Evolutionary conservation across 2,329 filamentous ascomycete genomes (phyloP).

Genomic region (Talaromyces verruculosus): DNA sequence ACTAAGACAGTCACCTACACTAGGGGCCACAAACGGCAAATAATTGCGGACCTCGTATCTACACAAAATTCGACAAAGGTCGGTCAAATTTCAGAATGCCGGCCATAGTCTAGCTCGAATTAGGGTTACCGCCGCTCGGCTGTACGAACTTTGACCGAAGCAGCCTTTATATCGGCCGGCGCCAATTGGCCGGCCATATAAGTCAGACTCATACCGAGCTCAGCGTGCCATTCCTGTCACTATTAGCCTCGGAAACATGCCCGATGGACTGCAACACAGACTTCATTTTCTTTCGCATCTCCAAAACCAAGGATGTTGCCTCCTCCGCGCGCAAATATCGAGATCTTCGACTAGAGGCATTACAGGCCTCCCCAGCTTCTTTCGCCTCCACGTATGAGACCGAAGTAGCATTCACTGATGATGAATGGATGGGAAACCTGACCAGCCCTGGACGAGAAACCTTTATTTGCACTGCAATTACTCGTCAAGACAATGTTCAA

Average conservation of each 20-base stretch:
- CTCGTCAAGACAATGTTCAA: constrained; percentile 21
- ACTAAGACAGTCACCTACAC: no score
- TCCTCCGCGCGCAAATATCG: not conserved
- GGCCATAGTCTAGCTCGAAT: no score
- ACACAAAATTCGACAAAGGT: not conserved
- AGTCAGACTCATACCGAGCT: not conserved
- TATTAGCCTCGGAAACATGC: not conserved
- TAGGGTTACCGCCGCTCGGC: no score
- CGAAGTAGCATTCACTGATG: not conserved
- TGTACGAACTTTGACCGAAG: not conserved
- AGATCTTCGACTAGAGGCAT: not conserved
- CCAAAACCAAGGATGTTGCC: not conserved
- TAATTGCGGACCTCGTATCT: not conserved
- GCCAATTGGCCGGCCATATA: not conserved
- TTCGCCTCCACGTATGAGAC: not conserved
- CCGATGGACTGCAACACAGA: not conserved
- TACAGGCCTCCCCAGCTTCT: not conserved
- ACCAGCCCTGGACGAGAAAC: constrained; percentile 27
- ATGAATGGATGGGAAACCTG: constrained; percentile 23
- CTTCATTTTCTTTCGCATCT: not conserved
- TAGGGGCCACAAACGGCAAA: not conserved
- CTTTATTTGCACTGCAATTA: constrained; percentile 31
- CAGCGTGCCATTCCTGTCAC: not conserved
- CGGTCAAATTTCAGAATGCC: not conserved
- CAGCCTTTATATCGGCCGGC: not conserved